phyloP scores from a whole-genome alignment of 2,329 filamentous ascomycete genomes.

The Fusarium setosum region DNA sequence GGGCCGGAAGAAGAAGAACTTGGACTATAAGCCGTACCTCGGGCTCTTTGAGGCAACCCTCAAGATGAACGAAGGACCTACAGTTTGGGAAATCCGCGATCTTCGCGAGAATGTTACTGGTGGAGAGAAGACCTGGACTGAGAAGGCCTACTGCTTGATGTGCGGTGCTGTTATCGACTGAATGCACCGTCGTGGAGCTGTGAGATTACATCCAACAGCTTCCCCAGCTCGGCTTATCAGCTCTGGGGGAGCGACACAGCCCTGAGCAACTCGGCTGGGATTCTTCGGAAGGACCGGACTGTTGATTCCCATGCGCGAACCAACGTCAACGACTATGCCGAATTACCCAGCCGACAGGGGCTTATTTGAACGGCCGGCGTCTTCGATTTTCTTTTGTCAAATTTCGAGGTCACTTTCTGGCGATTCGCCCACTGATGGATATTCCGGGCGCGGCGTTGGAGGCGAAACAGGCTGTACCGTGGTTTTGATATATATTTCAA shows the following conservation, averaged over 20 bases:
- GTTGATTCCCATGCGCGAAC: neutral
- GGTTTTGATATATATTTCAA: slow-evolving; percentile 32
- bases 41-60: slow-evolving; percentile 64
- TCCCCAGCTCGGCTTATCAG: slow-evolving; percentile 19
- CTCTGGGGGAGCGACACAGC: slow-evolving; percentile 13
- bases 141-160: slow-evolving; percentile 61
- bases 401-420: slow-evolving; percentile 37
- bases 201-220: slow-evolving; percentile 1
- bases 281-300: slow-evolving; percentile 5
- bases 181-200: slow-evolving; percentile 10
- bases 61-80: slow-evolving; percentile 59
- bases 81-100: slow-evolving; percentile 64
- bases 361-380: slow-evolving; percentile 14
- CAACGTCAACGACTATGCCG: slow-evolving; percentile 1
- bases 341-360: slow-evolving; percentile 3
- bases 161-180: slow-evolving; percentile 61
- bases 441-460: slow-evolving; percentile 43
- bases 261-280: slow-evolving; percentile 1
- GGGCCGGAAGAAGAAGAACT: slow-evolving; percentile 53
- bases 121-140: slow-evolving; percentile 65
- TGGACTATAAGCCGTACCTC: slow-evolving; percentile 59
- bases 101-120: slow-evolving; percentile 59
- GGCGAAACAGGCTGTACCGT: slow-evolving; percentile 40
- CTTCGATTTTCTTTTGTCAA: slow-evolving; percentile 36
- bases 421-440: slow-evolving; percentile 40